A percentile compares a stretch with the other conserved stretches of the same genome.
Conservation (phyloP, 164 flowering plant genomes). For the Magnolia sinica region DNA sequence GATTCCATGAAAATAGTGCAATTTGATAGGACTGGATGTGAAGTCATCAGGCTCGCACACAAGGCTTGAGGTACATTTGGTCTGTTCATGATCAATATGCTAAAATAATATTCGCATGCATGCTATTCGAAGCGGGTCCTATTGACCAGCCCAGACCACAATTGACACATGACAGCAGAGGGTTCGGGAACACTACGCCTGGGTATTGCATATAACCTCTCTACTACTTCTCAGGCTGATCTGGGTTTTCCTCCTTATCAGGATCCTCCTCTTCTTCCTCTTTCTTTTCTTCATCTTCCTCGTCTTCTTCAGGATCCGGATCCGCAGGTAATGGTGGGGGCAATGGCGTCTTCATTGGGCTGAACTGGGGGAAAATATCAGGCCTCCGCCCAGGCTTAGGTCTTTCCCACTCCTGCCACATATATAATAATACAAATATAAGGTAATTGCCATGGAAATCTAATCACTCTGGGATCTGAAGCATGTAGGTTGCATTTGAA, state of each 20-base stretch:
- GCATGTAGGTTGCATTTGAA: not conserved
- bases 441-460: not conserved
- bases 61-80: not conserved
- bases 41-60: not conserved
- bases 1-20: not conserved
- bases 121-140: not conserved
- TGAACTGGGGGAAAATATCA: conserved; percentile 72
- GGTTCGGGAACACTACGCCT: not conserved
- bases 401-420: conserved; percentile 74
- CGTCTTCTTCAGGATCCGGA: conserved; percentile 76
- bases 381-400: conserved; percentile 72
- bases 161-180: not conserved
- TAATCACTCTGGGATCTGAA: not conserved
- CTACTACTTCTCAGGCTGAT: conserved; percentile 27
- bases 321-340: conserved; percentile 73
- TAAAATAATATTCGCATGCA: not conserved
- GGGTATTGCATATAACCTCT: not conserved
- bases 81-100: not conserved
- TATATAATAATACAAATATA: not conserved
- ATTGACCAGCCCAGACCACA: not conserved
- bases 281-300: conserved; percentile 56
- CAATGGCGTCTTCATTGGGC: conserved; percentile 79
- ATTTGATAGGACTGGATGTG: not conserved
- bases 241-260: conserved; percentile 41
- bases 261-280: conserved; percentile 47